Conservation (phyloP, 305 asterid genomes). For the Rubia balearica region DNA sequence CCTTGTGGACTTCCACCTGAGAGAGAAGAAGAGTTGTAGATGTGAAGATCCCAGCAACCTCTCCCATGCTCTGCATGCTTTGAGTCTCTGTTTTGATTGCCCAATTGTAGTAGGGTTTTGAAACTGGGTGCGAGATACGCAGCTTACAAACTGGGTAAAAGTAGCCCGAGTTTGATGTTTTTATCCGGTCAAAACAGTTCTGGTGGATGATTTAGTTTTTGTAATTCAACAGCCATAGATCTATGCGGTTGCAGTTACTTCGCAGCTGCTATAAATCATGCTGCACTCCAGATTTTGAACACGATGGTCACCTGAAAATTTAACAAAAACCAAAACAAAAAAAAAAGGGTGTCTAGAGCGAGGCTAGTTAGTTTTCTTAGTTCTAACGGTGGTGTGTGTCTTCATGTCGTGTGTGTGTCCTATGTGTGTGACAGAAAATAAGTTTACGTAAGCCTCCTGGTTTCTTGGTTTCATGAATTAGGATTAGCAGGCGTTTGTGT, state of each 20-base stretch:
- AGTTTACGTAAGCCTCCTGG: no score
- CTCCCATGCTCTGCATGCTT: not conserved
- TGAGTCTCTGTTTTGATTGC: not conserved
- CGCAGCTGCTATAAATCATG: not conserved
- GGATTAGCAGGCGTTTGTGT: no score
- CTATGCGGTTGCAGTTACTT: not conserved
- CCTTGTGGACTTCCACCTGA: slow-evolving; percentile 97
- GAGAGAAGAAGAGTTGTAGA: slow-evolving; percentile 64
- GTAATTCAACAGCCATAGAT: not conserved
- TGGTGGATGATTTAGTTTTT: not conserved
- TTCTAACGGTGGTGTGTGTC: no score
- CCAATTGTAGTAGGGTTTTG: not conserved
- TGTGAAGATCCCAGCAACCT: not conserved
- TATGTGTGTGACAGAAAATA: no score
- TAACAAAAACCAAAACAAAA: not conserved
- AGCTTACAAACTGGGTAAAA: no score
- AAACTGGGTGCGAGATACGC: not conserved
- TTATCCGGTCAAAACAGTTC: not conserved
- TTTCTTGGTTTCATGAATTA: no score
- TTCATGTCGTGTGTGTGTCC: no score
- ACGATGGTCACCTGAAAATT: no score
- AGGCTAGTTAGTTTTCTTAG: no score
- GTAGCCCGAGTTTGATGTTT: not conserved
- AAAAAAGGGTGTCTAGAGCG: no score
- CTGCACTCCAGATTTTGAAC: not conserved